A percentile compares a stretch with the other conserved stretches of the same genome.
Evolutionary conservation across 345 rosid species (phyloP).

Genomic region (Acer campestre): DNA sequence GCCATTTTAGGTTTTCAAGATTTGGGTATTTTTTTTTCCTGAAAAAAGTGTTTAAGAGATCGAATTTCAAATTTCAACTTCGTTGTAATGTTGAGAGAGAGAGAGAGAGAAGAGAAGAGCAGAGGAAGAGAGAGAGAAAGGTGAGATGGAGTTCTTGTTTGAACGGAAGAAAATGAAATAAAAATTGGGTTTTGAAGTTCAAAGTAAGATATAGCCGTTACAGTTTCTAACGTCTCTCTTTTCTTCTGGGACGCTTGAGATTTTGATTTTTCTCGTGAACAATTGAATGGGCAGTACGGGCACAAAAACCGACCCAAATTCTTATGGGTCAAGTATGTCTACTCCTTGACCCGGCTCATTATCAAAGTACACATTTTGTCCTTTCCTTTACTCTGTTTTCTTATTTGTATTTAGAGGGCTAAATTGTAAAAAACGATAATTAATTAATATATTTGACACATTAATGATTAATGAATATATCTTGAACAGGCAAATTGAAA

Average conservation of each 20-base stretch:
- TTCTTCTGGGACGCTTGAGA: not conserved
- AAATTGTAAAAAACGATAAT: not conserved
- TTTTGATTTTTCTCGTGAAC: conserved; percentile 5
- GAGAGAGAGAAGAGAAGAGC: not conserved
- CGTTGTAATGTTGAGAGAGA: not conserved
- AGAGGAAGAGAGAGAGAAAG: conserved; percentile 14
- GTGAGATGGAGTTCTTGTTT: conserved; percentile 1
- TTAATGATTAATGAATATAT: too few relatives aligned
- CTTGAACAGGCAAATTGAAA: too few relatives aligned
- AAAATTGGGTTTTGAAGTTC: conserved; percentile 25
- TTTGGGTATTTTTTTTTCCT: not conserved
- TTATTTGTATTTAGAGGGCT: not conserved
- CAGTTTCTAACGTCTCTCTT: conserved; percentile 35
- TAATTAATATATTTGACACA: not conserved
- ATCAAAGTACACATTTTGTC: not conserved
- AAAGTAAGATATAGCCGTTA: conserved; percentile 47
- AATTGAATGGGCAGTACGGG: not conserved
- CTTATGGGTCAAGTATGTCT: too few relatives aligned
- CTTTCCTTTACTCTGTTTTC: not conserved
- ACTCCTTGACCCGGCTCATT: not conserved
- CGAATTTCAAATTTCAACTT: not conserved
- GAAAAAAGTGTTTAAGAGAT: not conserved
- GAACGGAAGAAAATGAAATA: conserved; percentile 20
- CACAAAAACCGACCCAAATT: not conserved
- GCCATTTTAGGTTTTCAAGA: conserved; percentile 53